Evolutionary conservation across 495 filamentous ascomycete species (phyloP).

Genomic region (Jackrogersella multiformis): DNA sequence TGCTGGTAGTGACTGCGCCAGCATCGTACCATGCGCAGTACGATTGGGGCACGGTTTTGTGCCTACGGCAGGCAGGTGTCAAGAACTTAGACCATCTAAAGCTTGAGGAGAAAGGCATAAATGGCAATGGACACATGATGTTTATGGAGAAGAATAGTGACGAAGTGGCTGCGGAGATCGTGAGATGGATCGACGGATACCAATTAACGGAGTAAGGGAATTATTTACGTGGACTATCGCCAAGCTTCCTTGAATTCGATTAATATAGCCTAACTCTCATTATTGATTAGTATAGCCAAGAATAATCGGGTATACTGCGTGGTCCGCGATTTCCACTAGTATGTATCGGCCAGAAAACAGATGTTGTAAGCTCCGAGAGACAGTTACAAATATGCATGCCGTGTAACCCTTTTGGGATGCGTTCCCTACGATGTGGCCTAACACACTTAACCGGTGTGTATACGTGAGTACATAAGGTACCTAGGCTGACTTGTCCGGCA

Average conservation of each 20-base stretch:
- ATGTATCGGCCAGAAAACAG: neutral
- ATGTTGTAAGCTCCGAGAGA: too few relatives aligned
- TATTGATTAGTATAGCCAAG: neutral
- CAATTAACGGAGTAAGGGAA: neutral
- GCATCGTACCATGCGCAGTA: conserved; percentile 66
- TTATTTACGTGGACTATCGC: neutral
- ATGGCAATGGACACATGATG: conserved; percentile 68
- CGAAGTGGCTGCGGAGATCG: conserved; percentile 54
- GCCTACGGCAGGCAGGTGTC: conserved; percentile 65
- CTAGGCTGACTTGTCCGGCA: too few relatives aligned
- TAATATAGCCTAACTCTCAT: neutral
- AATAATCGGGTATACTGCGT: neutral
- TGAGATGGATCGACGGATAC: conserved; percentile 51
- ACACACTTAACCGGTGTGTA: too few relatives aligned
- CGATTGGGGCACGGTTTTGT: conserved; percentile 65
- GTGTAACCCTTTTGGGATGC: too few relatives aligned
- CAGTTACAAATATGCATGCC: too few relatives aligned
- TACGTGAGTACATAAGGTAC: too few relatives aligned
- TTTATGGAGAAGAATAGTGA: conserved; percentile 70
- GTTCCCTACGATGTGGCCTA: too few relatives aligned
- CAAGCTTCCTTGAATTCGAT: neutral
- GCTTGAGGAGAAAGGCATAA: conserved; percentile 56
- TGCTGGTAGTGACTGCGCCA: conserved; percentile 60
- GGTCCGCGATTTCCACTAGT: too few relatives aligned
- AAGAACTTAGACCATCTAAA: conserved; percentile 52